Base-by-base conservation (phyloP, 1,284 basidiomycete genomes). In the Ceratobasidium sp. region DNA sequence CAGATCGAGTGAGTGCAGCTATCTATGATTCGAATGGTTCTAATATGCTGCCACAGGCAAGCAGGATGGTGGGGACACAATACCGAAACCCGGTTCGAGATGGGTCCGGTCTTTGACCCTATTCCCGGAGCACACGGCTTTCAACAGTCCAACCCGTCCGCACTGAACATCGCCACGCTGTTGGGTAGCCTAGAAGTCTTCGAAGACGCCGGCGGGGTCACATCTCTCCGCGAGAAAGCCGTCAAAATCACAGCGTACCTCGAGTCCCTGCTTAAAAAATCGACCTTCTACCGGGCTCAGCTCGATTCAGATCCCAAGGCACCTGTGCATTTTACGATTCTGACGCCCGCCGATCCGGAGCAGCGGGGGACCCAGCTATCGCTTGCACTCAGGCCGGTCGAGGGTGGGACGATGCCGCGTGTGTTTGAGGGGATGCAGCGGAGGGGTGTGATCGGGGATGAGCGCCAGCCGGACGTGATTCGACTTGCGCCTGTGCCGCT, bases 11-110 rank as follows among this genome's bases (percentile, higher is more conserved):
- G 43, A 67, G 61, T 59, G 15, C 19, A 54, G n/a, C 34, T 19
- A 17, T 62, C 5, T 37, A 43, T 51, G 37, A 66, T 51, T 76
- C 61, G 40, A 65, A 40, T 71, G 22, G n/a, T 37, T 34, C 67
- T 61, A 32, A 25, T 25, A n/a, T 32, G 17, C 22, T 59, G n/a
- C 1, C 76, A 37, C 81, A 95, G 97, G 81, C 91, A 92, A 77
- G 92, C 96, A 29, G 97, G 98, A 46, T 99, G 97, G 97, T 99
- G 96, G 95, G 97, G 98, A 62, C 96, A 99, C 83, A 90, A 96
- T 81, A 88, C 91, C 29, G 83, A 86, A 76, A 97, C 95, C 51
- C 92, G 98, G 52, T 99, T 99, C 86, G 86, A 90, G 77, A 99
- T 99, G 97, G 92, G 92, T 19, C 87, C 92, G 22, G 86, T 84